Percentiles rank a stretch among this genome's conserved stretches.
Evolutionary conservation across 176 grass and related monocot genomes (phyloP).

Genomic region (Oryza glaberrima): DNA sequence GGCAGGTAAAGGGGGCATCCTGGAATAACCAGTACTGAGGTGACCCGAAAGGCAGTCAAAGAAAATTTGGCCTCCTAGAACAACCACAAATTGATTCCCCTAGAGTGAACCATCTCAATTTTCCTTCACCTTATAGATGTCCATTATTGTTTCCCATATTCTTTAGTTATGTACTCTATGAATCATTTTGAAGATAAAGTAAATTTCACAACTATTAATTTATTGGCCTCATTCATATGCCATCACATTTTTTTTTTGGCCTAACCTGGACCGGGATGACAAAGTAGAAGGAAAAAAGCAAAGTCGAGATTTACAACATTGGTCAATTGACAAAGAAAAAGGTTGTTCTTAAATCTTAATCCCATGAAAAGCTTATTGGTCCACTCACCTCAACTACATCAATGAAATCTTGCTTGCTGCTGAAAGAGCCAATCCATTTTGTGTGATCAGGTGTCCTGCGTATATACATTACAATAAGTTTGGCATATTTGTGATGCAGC

Average conservation of each 20-base stretch:
- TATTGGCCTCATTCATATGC: background rate
- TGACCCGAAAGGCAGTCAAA: background rate
- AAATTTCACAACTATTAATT: background rate
- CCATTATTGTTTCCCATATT: background rate
- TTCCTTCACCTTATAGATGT: background rate
- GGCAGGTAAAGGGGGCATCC: background rate
- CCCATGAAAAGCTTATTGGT: background rate
- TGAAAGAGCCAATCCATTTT: conserved; percentile 98
- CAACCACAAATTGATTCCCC: background rate
- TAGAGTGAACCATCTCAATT: background rate
- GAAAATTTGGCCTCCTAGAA: background rate
- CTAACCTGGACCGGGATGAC: background rate
- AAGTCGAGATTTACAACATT: background rate
- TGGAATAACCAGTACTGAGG: background rate
- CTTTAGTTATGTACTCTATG: background rate
- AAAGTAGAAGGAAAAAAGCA: background rate
- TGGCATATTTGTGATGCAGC: background rate
- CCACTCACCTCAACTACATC: conserved; percentile 83
- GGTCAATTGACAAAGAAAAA: background rate
- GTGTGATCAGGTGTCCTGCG: conserved; percentile 91
- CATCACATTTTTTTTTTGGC: background rate
- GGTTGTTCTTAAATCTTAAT: too few relatives aligned
- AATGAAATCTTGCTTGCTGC: conserved; percentile 85
- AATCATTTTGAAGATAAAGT: background rate
- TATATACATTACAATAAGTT: background rate